Conservation (phyloP, 1,284 basidiomycete genomes). For the Sporisorium graminicola region DNA sequence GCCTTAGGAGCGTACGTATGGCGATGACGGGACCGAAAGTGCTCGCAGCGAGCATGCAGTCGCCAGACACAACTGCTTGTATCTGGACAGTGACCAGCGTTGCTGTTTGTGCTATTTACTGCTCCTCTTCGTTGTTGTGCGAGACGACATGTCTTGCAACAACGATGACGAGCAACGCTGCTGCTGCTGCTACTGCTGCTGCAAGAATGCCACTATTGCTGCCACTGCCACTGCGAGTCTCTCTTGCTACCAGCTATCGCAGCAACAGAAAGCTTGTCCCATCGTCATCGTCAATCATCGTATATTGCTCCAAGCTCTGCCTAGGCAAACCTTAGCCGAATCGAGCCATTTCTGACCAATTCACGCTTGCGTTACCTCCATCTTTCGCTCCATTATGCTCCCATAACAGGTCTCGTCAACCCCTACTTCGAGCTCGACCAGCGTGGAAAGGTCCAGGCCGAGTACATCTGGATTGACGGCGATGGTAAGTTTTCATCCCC, state of each 20-base stretch:
- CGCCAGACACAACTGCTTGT: neutral
- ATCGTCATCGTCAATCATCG: neutral
- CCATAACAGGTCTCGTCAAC: conserved; percentile 52
- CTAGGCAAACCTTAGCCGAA: neutral
- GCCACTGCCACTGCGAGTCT: neutral
- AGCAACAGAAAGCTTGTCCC: neutral
- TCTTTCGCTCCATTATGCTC: neutral
- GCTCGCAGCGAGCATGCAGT: neutral
- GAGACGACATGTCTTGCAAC: neutral
- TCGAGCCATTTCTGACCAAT: conserved; percentile 1
- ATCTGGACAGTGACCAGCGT: neutral
- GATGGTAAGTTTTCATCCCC: conserved; percentile 71
- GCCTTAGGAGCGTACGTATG: conserved; percentile 5
- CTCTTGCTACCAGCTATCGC: neutral
- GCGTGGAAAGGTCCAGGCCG: conserved; percentile 66
- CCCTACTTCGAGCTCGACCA: conserved; percentile 64
- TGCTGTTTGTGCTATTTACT: neutral
- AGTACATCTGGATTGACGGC: conserved; percentile 70
- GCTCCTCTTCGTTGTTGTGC: neutral
- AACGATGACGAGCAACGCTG: conserved; percentile 5
- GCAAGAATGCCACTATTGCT: neutral
- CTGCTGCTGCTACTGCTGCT: neutral
- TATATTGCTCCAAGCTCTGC: neutral
- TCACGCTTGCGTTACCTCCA: neutral
- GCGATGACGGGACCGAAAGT: neutral